A percentile compares a stretch with the other conserved stretches of the same genome.
phyloP scores from a whole-genome alignment of 306 rosid species.

The Hippophae tibetana region DNA sequence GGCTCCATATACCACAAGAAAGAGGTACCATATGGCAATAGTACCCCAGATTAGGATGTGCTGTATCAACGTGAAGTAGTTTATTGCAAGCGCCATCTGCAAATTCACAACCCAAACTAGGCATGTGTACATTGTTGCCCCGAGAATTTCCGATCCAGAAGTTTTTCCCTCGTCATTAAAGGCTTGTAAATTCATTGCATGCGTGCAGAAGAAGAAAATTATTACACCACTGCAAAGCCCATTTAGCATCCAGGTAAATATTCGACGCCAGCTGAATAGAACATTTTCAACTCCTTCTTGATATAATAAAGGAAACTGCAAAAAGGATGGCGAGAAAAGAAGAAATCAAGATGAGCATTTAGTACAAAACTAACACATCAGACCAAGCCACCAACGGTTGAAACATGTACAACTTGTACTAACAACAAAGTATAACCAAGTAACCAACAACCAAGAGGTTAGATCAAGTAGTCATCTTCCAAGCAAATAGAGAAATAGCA shows the following conservation, averaged over 20 bases:
- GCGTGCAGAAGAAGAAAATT: conserved; percentile 73
- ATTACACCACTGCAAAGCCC: conserved; percentile 58
- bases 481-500: too few species aligned
- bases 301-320: conserved; percentile 85
- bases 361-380: conserved; percentile 10
- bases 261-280: conserved; percentile 88
- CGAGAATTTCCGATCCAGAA: conserved; percentile 69
- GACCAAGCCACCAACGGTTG: background rate
- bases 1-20: conserved; percentile 61
- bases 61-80: conserved; percentile 90
- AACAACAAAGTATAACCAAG: too few species aligned
- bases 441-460: too few species aligned
- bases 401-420: conserved; percentile 11
- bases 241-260: conserved; percentile 82
- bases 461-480: too few species aligned
- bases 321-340: conserved; percentile 25
- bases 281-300: conserved; percentile 91
- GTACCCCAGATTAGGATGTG: conserved; percentile 88
- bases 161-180: conserved; percentile 61
- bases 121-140: conserved; percentile 77
- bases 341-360: conserved; percentile 5
- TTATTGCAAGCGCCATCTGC: conserved; percentile 80
- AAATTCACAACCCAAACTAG: conserved; percentile 89
- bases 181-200: conserved; percentile 54
- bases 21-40: conserved; percentile 67